Evolutionary conservation across 2,329 filamentous ascomycete species (phyloP).

Genomic region (Pyrenophora graminea): DNA sequence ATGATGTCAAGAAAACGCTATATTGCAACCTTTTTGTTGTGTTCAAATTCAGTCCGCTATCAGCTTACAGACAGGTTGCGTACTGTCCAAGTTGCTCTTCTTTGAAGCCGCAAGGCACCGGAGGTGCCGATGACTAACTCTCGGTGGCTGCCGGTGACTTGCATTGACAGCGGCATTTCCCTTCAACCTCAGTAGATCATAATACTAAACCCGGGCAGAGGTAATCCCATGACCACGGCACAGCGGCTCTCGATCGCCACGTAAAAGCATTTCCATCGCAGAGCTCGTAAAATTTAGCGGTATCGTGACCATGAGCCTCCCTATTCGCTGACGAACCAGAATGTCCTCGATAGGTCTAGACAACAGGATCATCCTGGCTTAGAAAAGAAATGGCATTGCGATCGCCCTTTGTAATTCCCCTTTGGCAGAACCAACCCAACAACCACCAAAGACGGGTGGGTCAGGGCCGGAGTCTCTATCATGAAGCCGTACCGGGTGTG

Average conservation of each 20-base stretch:
- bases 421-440: not conserved
- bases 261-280: constrained; percentile 2
- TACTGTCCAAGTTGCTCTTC: not conserved
- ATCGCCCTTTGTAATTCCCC: not conserved
- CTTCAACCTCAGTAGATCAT: constrained; percentile 1
- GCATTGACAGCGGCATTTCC: constrained; percentile 5
- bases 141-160: constrained; percentile 9
- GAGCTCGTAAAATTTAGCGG: not conserved
- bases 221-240: constrained; percentile 4
- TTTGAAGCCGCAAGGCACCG: not conserved
- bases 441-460: not conserved
- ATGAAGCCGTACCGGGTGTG: constrained; percentile 2
- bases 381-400: not conserved
- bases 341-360: not conserved
- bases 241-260: constrained; percentile 5
- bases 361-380: not conserved
- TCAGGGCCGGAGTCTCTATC: constrained; percentile 1
- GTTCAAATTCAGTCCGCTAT: no score
- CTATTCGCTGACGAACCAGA: constrained; percentile 1
- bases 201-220: not conserved
- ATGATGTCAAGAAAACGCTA: no score
- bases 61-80: no score
- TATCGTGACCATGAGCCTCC: constrained; percentile 1
- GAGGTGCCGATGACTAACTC: constrained; percentile 7
- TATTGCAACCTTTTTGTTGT: no score